These are phyloP conservation scores for Trametes polyzona DNA, from an alignment of 1,284 basidiomycete genomes.

Conservation along the genomic window DNA sequence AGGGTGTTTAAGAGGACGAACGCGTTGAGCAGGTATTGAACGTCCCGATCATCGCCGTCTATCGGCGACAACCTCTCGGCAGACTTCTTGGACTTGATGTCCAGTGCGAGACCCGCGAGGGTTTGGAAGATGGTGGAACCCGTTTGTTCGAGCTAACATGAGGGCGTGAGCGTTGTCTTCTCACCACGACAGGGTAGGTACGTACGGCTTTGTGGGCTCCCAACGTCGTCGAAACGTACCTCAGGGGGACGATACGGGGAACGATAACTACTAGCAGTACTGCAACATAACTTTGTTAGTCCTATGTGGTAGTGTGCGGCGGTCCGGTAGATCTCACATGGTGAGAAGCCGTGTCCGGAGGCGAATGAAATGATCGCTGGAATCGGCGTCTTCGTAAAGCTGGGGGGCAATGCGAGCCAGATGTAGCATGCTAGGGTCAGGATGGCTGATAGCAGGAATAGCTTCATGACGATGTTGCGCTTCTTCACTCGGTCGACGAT, in stretches of 20 bases:
- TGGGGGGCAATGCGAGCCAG: conserved; percentile 68
- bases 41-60: conserved; percentile 32
- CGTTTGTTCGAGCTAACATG: conserved; percentile 66
- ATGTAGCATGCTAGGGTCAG: conserved; percentile 65
- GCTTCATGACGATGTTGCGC: conserved; percentile 56
- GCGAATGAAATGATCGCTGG: conserved; percentile 69
- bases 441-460: conserved; percentile 64
- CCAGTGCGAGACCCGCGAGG: conserved; percentile 66
- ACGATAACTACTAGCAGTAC: conserved; percentile 79
- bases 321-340: conserved; percentile 47
- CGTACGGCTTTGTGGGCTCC: conserved; percentile 80
- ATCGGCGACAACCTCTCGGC: conserved; percentile 8
- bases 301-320: not conserved
- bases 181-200: conserved; percentile 11
- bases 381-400: conserved; percentile 57
- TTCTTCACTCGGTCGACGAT: conserved; percentile 62
- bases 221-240: conserved; percentile 78
- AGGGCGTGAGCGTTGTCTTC: not conserved
- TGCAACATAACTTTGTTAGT: conserved; percentile 30
- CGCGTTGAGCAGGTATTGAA: conserved; percentile 59
- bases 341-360: conserved; percentile 73
- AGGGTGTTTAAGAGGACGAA: conserved; percentile 64
- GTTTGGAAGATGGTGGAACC: conserved; percentile 75
- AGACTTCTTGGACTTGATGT: conserved; percentile 43
- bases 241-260: conserved; percentile 69